These are phyloP conservation scores for Cicer pinnatifidum DNA, from an alignment of 306 rosid species.

Conservation along the genomic window DNA sequence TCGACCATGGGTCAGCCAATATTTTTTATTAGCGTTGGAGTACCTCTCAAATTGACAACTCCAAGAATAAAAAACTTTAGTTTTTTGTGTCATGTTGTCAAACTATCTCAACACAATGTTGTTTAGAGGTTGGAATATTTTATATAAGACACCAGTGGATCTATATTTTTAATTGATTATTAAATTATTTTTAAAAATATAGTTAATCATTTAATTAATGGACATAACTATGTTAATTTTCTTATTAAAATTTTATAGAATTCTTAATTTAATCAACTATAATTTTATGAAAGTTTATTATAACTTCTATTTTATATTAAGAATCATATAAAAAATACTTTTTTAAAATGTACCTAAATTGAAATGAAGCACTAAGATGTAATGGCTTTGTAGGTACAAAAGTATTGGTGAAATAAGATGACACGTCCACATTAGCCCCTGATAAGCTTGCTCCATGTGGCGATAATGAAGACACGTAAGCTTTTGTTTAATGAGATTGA, in stretches of 20 bases:
- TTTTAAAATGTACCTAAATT: neutral
- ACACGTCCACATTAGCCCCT: neutral
- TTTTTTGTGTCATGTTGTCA: too few species aligned
- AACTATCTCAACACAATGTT: too few species aligned
- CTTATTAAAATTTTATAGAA: too few species aligned
- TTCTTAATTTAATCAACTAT: too few species aligned
- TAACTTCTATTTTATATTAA: too few species aligned
- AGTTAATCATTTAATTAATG: neutral
- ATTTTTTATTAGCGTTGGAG: too few species aligned
- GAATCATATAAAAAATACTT: too few species aligned
- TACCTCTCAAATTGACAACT: too few species aligned
- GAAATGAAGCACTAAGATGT: neutral
- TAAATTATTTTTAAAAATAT: neutral
- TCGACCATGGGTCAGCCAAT: too few species aligned
- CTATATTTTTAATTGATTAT: neutral
- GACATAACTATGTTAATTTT: too few species aligned
- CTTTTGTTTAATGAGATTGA: neutral
- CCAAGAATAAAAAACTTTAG: too few species aligned
- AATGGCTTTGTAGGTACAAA: neutral
- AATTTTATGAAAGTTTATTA: too few species aligned
- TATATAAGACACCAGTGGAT: neutral
- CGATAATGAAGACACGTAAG: constrained; percentile 4
- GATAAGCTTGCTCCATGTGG: neutral
- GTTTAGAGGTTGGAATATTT: neutral
- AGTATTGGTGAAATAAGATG: neutral